phyloP scores from a whole-genome alignment of 139 green algal genomes.

The Monoraphidium neglectum region DNA sequence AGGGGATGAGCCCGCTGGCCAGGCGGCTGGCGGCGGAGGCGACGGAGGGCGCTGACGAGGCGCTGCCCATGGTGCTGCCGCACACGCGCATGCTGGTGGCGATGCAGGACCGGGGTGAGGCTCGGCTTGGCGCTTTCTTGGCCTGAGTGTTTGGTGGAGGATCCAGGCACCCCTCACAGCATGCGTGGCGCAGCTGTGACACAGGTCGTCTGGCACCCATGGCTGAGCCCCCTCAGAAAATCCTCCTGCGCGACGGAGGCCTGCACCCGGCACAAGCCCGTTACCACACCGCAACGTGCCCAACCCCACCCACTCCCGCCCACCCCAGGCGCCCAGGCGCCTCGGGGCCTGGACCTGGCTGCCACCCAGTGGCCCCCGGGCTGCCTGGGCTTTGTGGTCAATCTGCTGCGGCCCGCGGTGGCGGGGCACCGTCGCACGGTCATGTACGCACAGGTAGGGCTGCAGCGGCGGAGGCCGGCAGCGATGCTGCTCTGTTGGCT shows the following conservation, averaged over 20 bases:
- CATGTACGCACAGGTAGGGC: constrained; percentile 50
- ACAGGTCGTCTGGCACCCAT: too few relatives aligned
- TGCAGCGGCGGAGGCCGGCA: too few relatives aligned
- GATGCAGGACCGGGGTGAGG: constrained; percentile 18
- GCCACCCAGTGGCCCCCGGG: constrained; percentile 61
- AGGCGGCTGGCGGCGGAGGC: constrained; percentile 48
- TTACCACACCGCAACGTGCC: too few relatives aligned
- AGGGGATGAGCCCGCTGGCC: constrained; percentile 24
- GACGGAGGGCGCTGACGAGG: constrained; percentile 48
- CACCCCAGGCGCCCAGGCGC: background rate
- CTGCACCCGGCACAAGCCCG: background rate
- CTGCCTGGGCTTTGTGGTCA: constrained; percentile 69
- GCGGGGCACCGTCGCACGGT: constrained; percentile 48
- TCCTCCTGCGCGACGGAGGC: background rate
- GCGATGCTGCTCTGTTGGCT: too few relatives aligned
- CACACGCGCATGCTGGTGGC: constrained; percentile 49
- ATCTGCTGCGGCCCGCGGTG: constrained; percentile 63
- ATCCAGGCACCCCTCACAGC: too few relatives aligned
- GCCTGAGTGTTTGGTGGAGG: too few relatives aligned
- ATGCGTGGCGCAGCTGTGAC: too few relatives aligned
- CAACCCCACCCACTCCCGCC: background rate
- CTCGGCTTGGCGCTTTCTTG: too few relatives aligned
- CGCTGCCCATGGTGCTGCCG: constrained; percentile 61
- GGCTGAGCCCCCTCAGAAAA: too few relatives aligned
- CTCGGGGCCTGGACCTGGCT: background rate